phyloP scores from a whole-genome alignment of 2,329 filamentous ascomycete species.

The Sordariomycetes sp. region DNA sequence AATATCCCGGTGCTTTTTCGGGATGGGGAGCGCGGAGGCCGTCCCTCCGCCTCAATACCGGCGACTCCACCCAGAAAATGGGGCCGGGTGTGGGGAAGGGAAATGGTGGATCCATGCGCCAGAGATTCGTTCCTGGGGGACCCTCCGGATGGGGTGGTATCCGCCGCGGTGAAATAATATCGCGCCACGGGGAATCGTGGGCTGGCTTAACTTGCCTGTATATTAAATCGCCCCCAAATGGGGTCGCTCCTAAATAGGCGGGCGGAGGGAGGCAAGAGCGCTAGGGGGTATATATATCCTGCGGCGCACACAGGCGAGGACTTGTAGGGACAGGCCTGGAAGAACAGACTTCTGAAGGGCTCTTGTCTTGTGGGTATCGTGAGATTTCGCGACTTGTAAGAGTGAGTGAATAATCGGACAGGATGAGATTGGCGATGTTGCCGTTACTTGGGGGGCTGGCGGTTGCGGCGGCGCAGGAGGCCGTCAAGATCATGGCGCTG shows the following conservation, averaged over 20 bases:
- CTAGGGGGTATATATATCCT: no score
- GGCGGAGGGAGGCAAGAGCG: no score
- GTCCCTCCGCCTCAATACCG: neutral
- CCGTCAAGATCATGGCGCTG: constrained; percentile 11
- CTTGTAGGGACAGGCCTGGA: no score
- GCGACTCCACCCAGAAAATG: neutral
- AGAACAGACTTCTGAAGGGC: neutral
- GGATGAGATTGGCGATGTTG: neutral
- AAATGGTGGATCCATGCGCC: neutral
- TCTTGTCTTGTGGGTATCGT: neutral
- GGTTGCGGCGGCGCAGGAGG: neutral
- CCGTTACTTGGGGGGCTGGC: neutral
- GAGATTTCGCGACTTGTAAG: neutral
- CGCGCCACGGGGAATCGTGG: neutral
- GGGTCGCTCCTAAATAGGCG: neutral
- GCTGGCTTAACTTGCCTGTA: no score
- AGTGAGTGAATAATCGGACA: neutral
- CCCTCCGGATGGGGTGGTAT: neutral
- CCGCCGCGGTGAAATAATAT: neutral
- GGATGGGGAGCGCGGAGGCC: no score
- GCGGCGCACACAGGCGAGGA: no score
- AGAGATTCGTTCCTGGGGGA: neutral
- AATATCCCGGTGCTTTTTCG: no score
- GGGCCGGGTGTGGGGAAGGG: neutral
- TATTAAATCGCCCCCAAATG: neutral